phyloP scores from a whole-genome alignment of 345 rosid genomes.

The Luvunga scandens region DNA sequence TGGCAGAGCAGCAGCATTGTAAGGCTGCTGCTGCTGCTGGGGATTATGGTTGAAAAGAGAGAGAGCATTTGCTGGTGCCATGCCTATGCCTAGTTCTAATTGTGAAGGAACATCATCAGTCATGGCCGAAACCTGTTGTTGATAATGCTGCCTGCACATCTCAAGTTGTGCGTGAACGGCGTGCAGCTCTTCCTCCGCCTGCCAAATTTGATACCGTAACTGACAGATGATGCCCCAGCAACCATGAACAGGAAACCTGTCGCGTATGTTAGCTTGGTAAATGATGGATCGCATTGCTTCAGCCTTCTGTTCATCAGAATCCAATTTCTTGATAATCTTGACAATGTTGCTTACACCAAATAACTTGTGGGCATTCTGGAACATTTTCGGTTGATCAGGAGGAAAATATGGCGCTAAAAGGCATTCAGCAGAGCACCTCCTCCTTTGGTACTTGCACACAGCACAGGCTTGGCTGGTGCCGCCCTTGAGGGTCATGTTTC shows the following conservation, averaged over 20 bases:
- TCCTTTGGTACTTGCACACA: constrained; percentile 84
- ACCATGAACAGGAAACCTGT: constrained; percentile 73
- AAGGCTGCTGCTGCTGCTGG: constrained; percentile 12
- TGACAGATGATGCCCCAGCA: constrained; percentile 58
- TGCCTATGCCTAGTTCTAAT: constrained; percentile 51
- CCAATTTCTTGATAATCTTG: constrained; percentile 54
- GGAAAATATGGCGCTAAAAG: constrained; percentile 83
- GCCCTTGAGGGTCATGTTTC: constrained; percentile 81
- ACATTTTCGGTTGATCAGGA: constrained; percentile 65
- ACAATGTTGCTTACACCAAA: constrained; percentile 82
- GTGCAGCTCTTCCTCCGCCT: constrained; percentile 60
- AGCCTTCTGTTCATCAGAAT: constrained; percentile 40
- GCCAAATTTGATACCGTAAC: constrained; percentile 43
- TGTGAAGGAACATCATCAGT: constrained; percentile 57
- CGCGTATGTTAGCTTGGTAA: constrained; percentile 65
- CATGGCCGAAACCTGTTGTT: constrained; percentile 32
- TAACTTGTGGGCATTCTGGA: constrained; percentile 71
- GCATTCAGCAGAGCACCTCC: constrained; percentile 69
- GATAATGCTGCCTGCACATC: constrained; percentile 47
- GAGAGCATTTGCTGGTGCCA: constrained; percentile 57
- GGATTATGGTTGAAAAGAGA: constrained; percentile 30
- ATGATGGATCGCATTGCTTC: constrained; percentile 88
- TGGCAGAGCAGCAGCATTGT: background rate
- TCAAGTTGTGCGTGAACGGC: constrained; percentile 57
- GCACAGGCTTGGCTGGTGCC: constrained; percentile 94